Conservation (phyloP, 495 filamentous ascomycete species). For the Ramalina intermedia region DNA sequence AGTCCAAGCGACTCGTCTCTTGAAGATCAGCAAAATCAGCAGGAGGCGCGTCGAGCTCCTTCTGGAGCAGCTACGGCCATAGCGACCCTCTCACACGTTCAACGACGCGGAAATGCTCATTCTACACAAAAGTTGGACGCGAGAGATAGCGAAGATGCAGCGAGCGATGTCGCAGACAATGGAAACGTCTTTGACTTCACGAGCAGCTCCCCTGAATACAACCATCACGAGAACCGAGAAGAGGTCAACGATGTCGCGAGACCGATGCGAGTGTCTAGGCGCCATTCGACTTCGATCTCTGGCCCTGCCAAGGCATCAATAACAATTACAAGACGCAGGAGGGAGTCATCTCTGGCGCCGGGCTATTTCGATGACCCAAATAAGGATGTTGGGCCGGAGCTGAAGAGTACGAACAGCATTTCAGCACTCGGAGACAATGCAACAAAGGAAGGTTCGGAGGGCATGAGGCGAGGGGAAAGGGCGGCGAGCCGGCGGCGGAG, state of each 20-base stretch:
- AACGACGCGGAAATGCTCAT: not conserved
- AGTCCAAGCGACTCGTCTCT: slow-evolving; percentile 2
- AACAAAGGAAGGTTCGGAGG: not conserved
- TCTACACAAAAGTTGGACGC: not conserved
- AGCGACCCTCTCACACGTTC: slow-evolving; percentile 7
- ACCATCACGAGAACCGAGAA: slow-evolving; percentile 4
- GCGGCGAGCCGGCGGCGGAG: slow-evolving; percentile 32
- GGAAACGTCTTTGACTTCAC: slow-evolving; percentile 14
- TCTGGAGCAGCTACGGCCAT: slow-evolving; percentile 10
- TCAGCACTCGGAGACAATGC: not conserved
- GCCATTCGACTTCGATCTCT: slow-evolving; percentile 11
- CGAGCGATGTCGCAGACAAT: not conserved
- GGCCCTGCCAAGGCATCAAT: slow-evolving; percentile 5
- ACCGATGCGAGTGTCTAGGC: slow-evolving; percentile 9
- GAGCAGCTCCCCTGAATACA: slow-evolving; percentile 8
- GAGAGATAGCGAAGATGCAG: not conserved
- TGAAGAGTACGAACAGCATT: slow-evolving; percentile 8
- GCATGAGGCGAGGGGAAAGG: slow-evolving; percentile 12
- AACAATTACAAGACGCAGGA: slow-evolving; percentile 4
- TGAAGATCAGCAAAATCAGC: not conserved
- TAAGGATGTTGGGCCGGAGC: not conserved
- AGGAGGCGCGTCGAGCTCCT: not conserved
- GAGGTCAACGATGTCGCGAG: not conserved
- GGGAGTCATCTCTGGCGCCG: not conserved
- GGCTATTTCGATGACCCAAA: slow-evolving; percentile 5